These are phyloP conservation scores for Logfia minima DNA, from an alignment of 129 eudicot genomes.

Conservation along the genomic window DNA sequence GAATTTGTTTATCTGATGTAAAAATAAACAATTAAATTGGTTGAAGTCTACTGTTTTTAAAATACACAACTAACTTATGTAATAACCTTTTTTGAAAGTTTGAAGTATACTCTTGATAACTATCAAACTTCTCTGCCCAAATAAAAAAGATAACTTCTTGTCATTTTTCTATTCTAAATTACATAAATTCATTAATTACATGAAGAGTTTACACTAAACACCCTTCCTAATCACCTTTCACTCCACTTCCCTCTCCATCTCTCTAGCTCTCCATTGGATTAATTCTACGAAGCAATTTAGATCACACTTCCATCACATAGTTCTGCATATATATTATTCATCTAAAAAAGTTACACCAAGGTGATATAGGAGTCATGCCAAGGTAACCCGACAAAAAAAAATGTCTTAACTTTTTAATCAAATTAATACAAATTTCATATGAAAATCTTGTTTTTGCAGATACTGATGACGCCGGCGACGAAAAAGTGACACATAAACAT, in stretches of 20 bases:
- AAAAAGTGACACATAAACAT: constrained; percentile 47
- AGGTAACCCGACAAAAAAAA: background rate
- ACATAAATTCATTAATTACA: background rate
- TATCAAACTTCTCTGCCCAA: too few species aligned
- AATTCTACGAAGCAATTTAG: constrained; percentile 28
- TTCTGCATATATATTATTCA: constrained; percentile 26
- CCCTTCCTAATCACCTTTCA: constrained; percentile 31
- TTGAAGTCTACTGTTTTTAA: too few species aligned
- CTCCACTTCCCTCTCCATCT: constrained; percentile 39
- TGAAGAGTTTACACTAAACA: constrained; percentile 7
- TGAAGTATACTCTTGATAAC: too few species aligned
- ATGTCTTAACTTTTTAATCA: background rate
- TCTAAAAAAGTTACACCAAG: background rate
- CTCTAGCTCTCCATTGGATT: constrained; percentile 33
- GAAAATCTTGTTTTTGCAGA: constrained; percentile 26
- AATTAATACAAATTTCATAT: background rate
- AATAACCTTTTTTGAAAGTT: too few species aligned
- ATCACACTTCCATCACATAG: constrained; percentile 25
- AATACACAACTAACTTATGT: too few species aligned
- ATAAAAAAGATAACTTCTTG: too few species aligned
- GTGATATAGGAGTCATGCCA: constrained; percentile 20
- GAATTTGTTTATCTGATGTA: too few species aligned
- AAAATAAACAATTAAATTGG: too few species aligned
- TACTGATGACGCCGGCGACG: constrained; percentile 21
- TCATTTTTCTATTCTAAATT: background rate